Evolutionary conservation across 352 stramenopile genomes (phyloP).

Genomic region (Elongisporangium prolatum): DNA sequence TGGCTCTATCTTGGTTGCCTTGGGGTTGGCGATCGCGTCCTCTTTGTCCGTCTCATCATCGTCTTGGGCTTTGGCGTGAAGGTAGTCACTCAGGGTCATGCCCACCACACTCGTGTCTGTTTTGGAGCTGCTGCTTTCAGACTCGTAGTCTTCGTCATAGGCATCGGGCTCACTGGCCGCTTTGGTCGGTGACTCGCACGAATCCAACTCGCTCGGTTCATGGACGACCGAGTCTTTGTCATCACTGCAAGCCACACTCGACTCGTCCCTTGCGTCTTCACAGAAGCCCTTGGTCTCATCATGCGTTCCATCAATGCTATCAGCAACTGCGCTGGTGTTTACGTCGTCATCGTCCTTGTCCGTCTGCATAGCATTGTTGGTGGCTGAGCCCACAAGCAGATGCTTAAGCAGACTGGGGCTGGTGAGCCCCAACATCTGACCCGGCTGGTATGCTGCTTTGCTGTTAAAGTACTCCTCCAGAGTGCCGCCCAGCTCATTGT

Average conservation of each 20-base stretch:
- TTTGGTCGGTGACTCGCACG: slow-evolving; percentile 1
- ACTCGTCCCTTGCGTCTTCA: slow-evolving; percentile 4
- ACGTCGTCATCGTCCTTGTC: slow-evolving; percentile 19
- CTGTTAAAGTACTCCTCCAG: slow-evolving; percentile 29
- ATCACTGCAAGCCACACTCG: background rate
- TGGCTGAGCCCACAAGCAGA: slow-evolving; percentile 39
- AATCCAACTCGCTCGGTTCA: background rate
- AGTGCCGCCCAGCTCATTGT: slow-evolving; percentile 9
- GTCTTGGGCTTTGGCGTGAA: slow-evolving; percentile 25
- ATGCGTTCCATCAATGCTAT: background rate
- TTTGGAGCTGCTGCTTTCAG: slow-evolving; percentile 17
- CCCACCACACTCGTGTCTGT: slow-evolving; percentile 26
- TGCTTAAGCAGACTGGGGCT: slow-evolving; percentile 27
- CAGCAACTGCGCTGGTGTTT: background rate
- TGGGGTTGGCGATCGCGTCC: background rate
- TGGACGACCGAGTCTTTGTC: background rate
- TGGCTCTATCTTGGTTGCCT: no score
- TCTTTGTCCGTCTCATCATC: slow-evolving; percentile 1
- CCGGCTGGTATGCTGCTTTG: slow-evolving; percentile 21
- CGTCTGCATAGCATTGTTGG: slow-evolving; percentile 50
- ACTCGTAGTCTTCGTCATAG: slow-evolving; percentile 47
- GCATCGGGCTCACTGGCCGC: slow-evolving; percentile 12
- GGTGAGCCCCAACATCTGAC: slow-evolving; percentile 12
- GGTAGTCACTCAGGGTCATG: slow-evolving; percentile 55
- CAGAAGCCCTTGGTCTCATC: slow-evolving; percentile 6